A percentile compares a stretch with the other conserved stretches of the same genome.
Evolutionary conservation across 148 eudicot genomes (phyloP).

Genomic region (Silene uniflora): DNA sequence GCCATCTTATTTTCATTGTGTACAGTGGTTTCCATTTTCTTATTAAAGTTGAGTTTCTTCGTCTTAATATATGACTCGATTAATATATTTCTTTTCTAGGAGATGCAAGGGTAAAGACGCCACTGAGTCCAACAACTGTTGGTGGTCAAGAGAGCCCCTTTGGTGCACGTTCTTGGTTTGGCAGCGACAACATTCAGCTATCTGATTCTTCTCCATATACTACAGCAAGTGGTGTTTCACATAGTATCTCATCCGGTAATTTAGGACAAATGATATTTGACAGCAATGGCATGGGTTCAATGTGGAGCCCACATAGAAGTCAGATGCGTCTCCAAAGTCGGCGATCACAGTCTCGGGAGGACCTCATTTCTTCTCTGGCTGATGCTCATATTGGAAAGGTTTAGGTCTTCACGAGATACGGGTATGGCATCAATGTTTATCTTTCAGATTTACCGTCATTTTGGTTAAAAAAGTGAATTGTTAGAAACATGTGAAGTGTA

Average conservation of each 20-base stretch:
- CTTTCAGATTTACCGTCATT: not conserved
- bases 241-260: slow-evolving; percentile 85
- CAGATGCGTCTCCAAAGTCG: slow-evolving; percentile 89
- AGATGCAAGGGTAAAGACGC: slow-evolving; percentile 77
- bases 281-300: slow-evolving; percentile 46
- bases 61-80: slow-evolving; percentile 2
- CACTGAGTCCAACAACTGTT: slow-evolving; percentile 77
- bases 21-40: not conserved
- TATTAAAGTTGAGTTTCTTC: not conserved
- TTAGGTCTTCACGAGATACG: slow-evolving; percentile 28
- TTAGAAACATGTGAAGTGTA: no score
- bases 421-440: slow-evolving; percentile 27
- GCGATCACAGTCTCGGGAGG: slow-evolving; percentile 93
- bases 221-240: slow-evolving; percentile 62
- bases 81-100: slow-evolving; percentile 42
- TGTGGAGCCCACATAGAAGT: slow-evolving; percentile 70
- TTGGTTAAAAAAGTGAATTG: not conserved
- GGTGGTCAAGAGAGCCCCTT: slow-evolving; percentile 55
- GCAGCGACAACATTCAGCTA: slow-evolving; percentile 62
- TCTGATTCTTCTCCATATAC: slow-evolving; percentile 58
- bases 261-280: slow-evolving; percentile 91
- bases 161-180: slow-evolving; percentile 42
- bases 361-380: slow-evolving; percentile 65
- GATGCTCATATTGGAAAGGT: slow-evolving; percentile 58
- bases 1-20: not conserved